phyloP scores from a whole-genome alignment of 75 land plant species.

The Picea sitchensis region DNA sequence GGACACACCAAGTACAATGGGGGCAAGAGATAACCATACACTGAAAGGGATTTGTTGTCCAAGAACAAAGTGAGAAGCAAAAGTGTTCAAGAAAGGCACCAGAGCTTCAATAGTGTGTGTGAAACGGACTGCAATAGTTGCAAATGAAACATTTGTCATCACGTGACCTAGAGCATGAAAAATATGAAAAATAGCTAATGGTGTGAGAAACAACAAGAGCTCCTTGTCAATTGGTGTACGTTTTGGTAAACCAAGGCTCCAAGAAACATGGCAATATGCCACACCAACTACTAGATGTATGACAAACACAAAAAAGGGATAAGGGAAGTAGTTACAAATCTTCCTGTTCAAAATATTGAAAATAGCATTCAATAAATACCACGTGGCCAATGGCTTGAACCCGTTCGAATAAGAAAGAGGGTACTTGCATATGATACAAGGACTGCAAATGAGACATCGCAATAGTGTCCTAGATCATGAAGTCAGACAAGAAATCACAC shows the following conservation, averaged over 20 bases:
- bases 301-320: too few relatives aligned
- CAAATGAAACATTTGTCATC: slow-evolving; percentile 51
- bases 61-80: slow-evolving; percentile 46
- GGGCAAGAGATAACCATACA: slow-evolving; percentile 35
- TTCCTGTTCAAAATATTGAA: too few relatives aligned
- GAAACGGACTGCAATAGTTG: slow-evolving; percentile 46
- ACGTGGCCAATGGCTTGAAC: too few relatives aligned
- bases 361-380: too few relatives aligned
- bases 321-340: too few relatives aligned
- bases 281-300: too few relatives aligned
- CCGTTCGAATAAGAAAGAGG: too few relatives aligned
- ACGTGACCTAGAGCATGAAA: slow-evolving; percentile 53
- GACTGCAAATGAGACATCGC: too few relatives aligned
- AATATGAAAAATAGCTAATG: slow-evolving; percentile 29
- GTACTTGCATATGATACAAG: too few relatives aligned
- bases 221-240: slow-evolving; percentile 20
- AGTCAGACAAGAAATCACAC: too few relatives aligned
- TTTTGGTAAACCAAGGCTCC: background rate
- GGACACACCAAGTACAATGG: slow-evolving; percentile 48
- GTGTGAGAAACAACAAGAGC: slow-evolving; percentile 17
- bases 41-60: slow-evolving; percentile 37
- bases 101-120: slow-evolving; percentile 49
- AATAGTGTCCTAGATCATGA: too few relatives aligned
- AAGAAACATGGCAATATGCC: too few relatives aligned
- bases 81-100: slow-evolving; percentile 49